These are phyloP conservation scores for Fusarium multiceps DNA, from an alignment of 2,329 filamentous ascomycete species.

Conservation along the genomic window DNA sequence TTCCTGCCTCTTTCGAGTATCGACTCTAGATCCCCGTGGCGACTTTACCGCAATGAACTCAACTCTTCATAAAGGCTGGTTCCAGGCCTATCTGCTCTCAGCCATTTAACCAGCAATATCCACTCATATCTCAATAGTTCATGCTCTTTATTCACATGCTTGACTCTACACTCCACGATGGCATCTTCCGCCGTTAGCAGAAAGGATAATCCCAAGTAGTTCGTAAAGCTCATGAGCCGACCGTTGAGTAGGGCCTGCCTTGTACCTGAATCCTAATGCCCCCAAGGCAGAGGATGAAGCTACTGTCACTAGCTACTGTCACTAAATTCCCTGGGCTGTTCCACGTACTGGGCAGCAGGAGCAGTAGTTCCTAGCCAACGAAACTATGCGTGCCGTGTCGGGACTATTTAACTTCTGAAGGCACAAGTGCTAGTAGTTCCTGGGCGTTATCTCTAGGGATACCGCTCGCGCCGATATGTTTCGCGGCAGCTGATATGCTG, in stretches of 20 bases:
- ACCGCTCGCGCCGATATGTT: neutral
- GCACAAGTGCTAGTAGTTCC: neutral
- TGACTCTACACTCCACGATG: neutral
- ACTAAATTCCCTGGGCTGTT: neutral
- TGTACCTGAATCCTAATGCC: neutral
- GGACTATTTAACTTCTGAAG: neutral
- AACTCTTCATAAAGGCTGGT: neutral
- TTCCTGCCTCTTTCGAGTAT: neutral
- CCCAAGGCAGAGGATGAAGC: neutral
- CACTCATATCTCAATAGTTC: neutral
- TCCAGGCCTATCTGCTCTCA: neutral
- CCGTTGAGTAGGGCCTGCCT: neutral
- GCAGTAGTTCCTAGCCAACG: neutral
- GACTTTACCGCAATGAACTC: neutral
- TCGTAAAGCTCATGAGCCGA: neutral
- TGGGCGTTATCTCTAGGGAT: neutral
- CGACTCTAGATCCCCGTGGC: neutral
- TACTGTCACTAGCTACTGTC: neutral
- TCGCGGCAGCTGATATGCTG: neutral
- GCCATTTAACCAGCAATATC: neutral
- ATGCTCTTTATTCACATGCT: neutral
- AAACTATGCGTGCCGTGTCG: neutral
- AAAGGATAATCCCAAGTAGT: neutral
- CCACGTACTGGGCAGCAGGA: neutral
- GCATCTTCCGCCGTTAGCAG: neutral